Base-by-base conservation (phyloP, 148 eudicot genomes). In the Nepenthes mirabilis region DNA sequence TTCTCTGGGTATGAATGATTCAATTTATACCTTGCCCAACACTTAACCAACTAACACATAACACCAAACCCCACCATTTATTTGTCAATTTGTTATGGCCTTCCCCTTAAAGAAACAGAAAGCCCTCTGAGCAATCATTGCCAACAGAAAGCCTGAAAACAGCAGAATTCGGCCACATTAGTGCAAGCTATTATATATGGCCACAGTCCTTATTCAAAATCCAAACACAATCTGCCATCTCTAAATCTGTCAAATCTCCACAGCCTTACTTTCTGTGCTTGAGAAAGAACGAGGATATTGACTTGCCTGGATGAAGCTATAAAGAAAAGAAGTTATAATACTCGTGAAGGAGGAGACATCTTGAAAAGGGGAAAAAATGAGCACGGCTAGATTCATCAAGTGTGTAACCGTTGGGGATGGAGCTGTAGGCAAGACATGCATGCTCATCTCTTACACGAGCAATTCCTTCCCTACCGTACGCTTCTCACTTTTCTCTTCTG, bases 371-470 rank as follows among this genome's bases (percentile, higher is more conserved):
- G 6, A 34, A 14, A 52, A 32, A 3, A 62, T 62, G 65, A 52
- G 49, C 57, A 62, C 65, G 9, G 58, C 65, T 14, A 62, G 65
- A 36, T 62, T 62, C 57, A 62, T 62, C 57, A 62, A 62, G 57
- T 62, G 65, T 37, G 65, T 62, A 14, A 62, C 65, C 6, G 65
- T 62, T 2, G 65, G 65, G 8, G 65, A 62, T 32, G 65, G 65
- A 7, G 65, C 65, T 36, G 65, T 62, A 2, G 65, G 65, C 10
- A 62, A 62, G 36, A 62, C 65, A 3, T 62, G 65, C 36, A 62
- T 62, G 65, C 65, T 62, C 32, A 61, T 61, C 37, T 61, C 64
- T 37, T 61, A 61, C 33, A 61, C 64, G 40, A 61, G 64, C 64
- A 62, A 62, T 12, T 34, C 65, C 48, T 62, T 62, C 57, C 65